Base-by-base conservation (phyloP, 169 alveolate species). In the Plasmodium inui region DNA sequence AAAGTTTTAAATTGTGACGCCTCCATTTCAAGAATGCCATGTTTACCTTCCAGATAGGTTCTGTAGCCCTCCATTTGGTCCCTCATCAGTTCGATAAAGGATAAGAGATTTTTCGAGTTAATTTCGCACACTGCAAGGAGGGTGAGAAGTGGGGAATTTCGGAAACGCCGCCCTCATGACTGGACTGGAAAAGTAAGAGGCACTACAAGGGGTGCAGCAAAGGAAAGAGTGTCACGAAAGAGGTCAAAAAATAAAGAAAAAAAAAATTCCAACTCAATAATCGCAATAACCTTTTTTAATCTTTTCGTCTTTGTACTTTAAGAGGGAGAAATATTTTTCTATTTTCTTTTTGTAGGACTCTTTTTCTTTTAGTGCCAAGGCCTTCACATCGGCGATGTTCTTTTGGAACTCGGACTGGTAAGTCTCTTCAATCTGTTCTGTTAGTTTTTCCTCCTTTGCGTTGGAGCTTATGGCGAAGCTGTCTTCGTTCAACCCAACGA, bases 31-130 rank as follows among this genome's bases (percentile, higher is more conserved):
- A 7, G 61, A 67, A 82, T 14, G 73, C n/a, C 53, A 19, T 19
- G 26, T 12, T 17, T 85, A 85, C 93, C 84, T 74, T 85, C 93
- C 22, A 85, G 39, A 19, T 85, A 85, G 19, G 79, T 74, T 85
- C 74, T 85, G 50, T 85, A 85, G 14, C 93, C 93, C 28, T 85
- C 93, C 84, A 73, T 72, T 74, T 85, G 93, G 61, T 85, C 61
- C 44, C 84, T 73, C 84, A 85, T 73, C n/a, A 85, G 9, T 2
- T 46, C 30, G 26, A 85, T 72, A 53, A 85, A 76, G 12, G 93
- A 73, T 53, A 50, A 39, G 39, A 85, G 37, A 53, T 85, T 85
- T 76, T 85, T 73, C 26, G 93, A 46, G 41, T 85, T 85, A 73
- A 73, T 85, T 85, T 85, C 67, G 55, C 93, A 85, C 22, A 85